Evolutionary conservation across 352 stramenopile genomes (phyloP), one percentile per base, ranked within the genome.

Genomic region (Albugo laibachii): DNA sequence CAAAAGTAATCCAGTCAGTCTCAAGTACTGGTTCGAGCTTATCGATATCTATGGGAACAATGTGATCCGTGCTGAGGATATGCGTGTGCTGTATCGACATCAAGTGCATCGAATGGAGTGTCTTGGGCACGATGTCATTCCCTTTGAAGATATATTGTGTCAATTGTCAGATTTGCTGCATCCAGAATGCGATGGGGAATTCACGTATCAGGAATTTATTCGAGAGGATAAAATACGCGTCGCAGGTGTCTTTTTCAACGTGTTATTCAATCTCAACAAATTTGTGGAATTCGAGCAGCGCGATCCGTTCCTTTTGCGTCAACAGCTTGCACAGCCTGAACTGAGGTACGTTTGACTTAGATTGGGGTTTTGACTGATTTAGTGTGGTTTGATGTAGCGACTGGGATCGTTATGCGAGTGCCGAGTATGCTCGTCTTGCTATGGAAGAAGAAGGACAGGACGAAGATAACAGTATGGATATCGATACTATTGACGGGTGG

Each of bases 201-300:
- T 92, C 44, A 72, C 69, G 37, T 69, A 80, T 50, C 61, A 63
- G 16, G 78, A 92, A 35, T 83, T 92, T 34, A 69, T 80, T 36
- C 74, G 74, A n/a, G 61, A 73, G 13, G 78, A 92, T 61, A 88
- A 87, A 58, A 88, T 92, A 45, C 76, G 78, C 34, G 61, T 98
- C 16, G 91, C 88, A 0, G 95, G 95, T 16, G 92, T 96, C 19
- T 87, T 99, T 42, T 99, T 98, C 68, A 96, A 98, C 68, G 94
- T 96, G 31, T 71, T 99, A 18, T 99, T 99, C 75, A 98, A 98
- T 65, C 67, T 99, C 36, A 97, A 95, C 83, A 98, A 99, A 62
- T 99, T 99, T 50, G 94, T 98, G 40, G 79, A 93, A 49, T 99
- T 98, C 64, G 95, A 99, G 68, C 85, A 97, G 60, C 74, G 94